phyloP scores from a whole-genome alignment of 208 protist species.

The Trichomonas gallinae region DNA sequence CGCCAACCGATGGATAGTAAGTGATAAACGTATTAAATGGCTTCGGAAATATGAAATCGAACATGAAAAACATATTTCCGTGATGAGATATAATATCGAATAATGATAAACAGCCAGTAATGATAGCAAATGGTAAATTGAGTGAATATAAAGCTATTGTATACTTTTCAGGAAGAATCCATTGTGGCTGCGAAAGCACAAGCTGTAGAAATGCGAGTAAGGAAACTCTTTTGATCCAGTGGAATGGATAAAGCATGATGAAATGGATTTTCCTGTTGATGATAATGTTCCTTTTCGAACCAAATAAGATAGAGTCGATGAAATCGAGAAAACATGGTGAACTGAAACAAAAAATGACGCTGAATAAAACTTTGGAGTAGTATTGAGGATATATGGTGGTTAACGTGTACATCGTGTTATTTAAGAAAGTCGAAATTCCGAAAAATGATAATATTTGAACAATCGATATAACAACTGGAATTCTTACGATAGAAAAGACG shows the following conservation, averaged over 20 bases:
- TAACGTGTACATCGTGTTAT: neutral
- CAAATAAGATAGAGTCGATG: neutral
- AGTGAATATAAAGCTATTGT: neutral
- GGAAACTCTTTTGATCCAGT: neutral
- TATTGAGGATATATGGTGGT: neutral
- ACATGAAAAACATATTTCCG: neutral
- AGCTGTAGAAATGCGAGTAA: neutral
- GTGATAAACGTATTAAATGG: neutral
- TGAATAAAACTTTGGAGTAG: neutral
- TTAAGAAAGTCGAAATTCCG: neutral
- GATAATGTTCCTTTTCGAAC: neutral
- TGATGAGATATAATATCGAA: neutral
- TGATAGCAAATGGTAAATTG: neutral
- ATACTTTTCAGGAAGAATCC: neutral
- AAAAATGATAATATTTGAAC: neutral
- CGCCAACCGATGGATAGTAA: neutral
- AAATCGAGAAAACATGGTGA: neutral
- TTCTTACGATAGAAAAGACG: neutral
- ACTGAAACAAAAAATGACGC: neutral
- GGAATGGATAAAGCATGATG: neutral
- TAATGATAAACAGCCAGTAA: neutral
- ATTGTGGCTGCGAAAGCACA: neutral
- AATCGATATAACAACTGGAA: neutral
- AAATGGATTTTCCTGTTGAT: neutral
- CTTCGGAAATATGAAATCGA: neutral